A percentile compares a stretch with the other conserved stretches of the same genome.
Evolutionary conservation across 805 yeast species (phyloP).

Genomic region (Candida germanica): DNA sequence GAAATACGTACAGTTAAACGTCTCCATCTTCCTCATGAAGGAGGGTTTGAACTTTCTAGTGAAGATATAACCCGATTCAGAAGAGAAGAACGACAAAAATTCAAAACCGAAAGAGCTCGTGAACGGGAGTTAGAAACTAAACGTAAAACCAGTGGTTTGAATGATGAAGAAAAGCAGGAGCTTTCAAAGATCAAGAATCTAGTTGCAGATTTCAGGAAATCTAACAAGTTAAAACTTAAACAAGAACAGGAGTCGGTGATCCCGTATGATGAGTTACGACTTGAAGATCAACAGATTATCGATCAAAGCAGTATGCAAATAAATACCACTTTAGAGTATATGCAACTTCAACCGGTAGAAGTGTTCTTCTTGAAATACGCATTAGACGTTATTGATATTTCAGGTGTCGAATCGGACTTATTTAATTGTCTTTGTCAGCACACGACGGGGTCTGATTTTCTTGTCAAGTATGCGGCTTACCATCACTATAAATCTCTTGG

Average conservation of each 20-base stretch:
- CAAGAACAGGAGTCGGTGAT: slow-evolving; percentile 9
- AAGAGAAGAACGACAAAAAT: slow-evolving; percentile 65
- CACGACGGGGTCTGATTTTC: slow-evolving; percentile 24
- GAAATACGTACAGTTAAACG: slow-evolving; percentile 56
- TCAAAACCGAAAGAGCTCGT: slow-evolving; percentile 63
- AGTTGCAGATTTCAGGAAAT: slow-evolving; percentile 18
- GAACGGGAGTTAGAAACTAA: slow-evolving; percentile 50
- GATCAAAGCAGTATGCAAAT: slow-evolving; percentile 11
- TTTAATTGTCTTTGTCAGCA: slow-evolving; percentile 20
- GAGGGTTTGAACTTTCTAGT: slow-evolving; percentile 8
- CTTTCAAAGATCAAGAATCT: slow-evolving; percentile 16
- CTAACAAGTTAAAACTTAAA: slow-evolving; percentile 9
- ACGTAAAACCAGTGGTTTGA: slow-evolving; percentile 26
- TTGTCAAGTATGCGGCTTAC: slow-evolving; percentile 66
- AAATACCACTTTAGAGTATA: slow-evolving; percentile 34
- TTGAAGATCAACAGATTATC: slow-evolving; percentile 12
- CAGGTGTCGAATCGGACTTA: slow-evolving; percentile 17
- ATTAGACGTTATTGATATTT: slow-evolving; percentile 45
- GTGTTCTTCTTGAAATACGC: slow-evolving; percentile 65
- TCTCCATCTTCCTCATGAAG: slow-evolving; percentile 40
- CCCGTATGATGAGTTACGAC: slow-evolving; percentile 14
- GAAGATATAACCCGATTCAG: slow-evolving; percentile 79
- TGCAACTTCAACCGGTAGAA: slow-evolving; percentile 77
- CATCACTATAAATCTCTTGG: slow-evolving; percentile 86
- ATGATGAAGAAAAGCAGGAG: slow-evolving; percentile 19